These are phyloP conservation scores for Kodamaea restingae DNA, from an alignment of 805 yeast genomes.

Conservation along the genomic window DNA sequence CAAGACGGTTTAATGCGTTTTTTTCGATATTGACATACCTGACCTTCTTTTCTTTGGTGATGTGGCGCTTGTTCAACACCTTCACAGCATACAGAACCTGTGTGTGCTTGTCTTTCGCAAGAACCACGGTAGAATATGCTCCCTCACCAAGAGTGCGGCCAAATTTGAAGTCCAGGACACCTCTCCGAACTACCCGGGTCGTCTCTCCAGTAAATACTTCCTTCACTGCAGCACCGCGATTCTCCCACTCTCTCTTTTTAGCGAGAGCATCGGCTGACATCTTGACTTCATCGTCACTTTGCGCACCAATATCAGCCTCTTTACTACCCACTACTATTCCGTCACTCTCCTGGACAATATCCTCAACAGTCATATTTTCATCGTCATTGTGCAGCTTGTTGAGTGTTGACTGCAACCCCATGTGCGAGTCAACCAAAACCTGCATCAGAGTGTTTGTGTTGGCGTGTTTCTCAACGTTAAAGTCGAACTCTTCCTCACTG, in stretches of 20 bases:
- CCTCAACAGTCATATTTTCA: conserved; percentile 4
- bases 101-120: conserved; percentile 49
- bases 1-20: conserved; percentile 69
- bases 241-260: conserved; percentile 26
- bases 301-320: not conserved
- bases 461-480: conserved; percentile 14
- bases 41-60: conserved; percentile 77
- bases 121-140: conserved; percentile 42
- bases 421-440: conserved; percentile 24
- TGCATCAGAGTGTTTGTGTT: conserved; percentile 36
- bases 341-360: not conserved
- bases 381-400: conserved; percentile 11
- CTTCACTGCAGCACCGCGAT: conserved; percentile 34
- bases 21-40: conserved; percentile 82
- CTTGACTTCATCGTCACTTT: conserved; percentile 4
- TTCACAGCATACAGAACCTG: conserved; percentile 67
- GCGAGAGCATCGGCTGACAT: conserved; percentile 9
- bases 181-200: conserved; percentile 28
- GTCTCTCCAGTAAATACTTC: conserved; percentile 16
- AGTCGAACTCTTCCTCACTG: conserved; percentile 26
- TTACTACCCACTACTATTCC: too few species aligned
- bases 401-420: not conserved
- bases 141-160: conserved; percentile 44
- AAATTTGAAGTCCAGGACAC: conserved; percentile 38
- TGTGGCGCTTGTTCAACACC: conserved; percentile 69